Evolutionary conservation across 2,329 filamentous ascomycete genomes (phyloP), one percentile per base, ranked within the genome.

Genomic region (Fusarium irregulare): DNA sequence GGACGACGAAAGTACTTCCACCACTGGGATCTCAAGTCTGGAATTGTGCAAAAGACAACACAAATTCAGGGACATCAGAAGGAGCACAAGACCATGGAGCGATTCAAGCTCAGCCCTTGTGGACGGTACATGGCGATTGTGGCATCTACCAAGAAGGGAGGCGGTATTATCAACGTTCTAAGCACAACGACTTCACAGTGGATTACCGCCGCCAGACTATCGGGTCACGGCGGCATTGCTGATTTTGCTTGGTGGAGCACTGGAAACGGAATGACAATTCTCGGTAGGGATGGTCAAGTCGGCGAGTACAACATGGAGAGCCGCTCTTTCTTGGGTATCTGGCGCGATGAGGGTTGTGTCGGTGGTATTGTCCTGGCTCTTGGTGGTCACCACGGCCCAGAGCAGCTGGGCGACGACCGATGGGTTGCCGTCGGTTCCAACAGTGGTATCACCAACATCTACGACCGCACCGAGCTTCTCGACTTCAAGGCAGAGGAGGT

Each of bases 201-300:
- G 95, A 84, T 94, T 48, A 88, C 92, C 1, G 90, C 95, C 70
- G 93, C 92, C 16, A 88, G 94, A 41, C 85, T 98, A 47, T 93
- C 98, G 75, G 91, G 92, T 70, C 87, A 88, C 50, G 91, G 93
- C 53, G 94, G 94, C 40, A 90, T 98, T 49, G 92, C 93, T 2
- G 95, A 98, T 79, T 97, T 98, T 76, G 89, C 89, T 2, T 99
- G 96, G 96, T 98, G 94, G 94, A 87, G 89, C 56, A 89, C 93
- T 66, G 92, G 94, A 34, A 87, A 91, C 42, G 95, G 94, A 7
- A 84, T 99, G 75, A 91, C 90, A 1, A 92, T 97, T 44, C 88
- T 92, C 2, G 94, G 93, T 64, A 94, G 92, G 79, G 93, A 92
- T 72, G 96, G 96, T 25, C 93, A 97, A 76, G 88, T 98, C 9